Evolutionary conservation across 2,329 filamentous ascomycete genomes (phyloP).

Genomic region (Alternaria solani): DNA sequence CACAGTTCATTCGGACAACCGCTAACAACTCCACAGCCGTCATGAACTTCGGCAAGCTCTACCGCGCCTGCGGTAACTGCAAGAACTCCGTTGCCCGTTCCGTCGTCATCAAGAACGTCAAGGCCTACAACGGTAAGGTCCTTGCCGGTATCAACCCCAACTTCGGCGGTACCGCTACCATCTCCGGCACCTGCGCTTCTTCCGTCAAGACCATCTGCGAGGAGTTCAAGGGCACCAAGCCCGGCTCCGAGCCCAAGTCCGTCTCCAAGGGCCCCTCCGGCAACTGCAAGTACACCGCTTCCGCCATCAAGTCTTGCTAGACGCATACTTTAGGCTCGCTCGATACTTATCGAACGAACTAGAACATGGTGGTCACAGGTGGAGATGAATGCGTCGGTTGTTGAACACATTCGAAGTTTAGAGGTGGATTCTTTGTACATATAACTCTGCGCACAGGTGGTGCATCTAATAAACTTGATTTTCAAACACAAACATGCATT

Average conservation of each 20-base stretch:
- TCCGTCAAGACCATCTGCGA: constrained; percentile 46
- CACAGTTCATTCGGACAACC: constrained; percentile 46
- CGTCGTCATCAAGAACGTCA: constrained; percentile 57
- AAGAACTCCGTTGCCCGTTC: constrained; percentile 58
- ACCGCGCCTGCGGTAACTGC: constrained; percentile 59
- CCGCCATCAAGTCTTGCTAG: constrained; percentile 44
- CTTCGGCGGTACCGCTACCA: constrained; percentile 60
- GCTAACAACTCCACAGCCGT: constrained; percentile 28
- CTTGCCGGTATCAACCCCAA: constrained; percentile 62
- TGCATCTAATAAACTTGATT: constrained; percentile 21
- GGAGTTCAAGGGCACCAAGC: constrained; percentile 45
- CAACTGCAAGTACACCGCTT: constrained; percentile 45
- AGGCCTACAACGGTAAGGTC: constrained; percentile 54
- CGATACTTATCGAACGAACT: neutral
- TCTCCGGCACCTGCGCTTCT: constrained; percentile 44
- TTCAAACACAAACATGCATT: neutral
- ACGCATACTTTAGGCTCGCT: constrained; percentile 1
- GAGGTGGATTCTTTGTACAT: constrained; percentile 33
- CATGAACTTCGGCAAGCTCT: constrained; percentile 53
- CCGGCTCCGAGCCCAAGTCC: constrained; percentile 40
- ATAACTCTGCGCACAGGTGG: constrained; percentile 20
- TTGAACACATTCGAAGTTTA: constrained; percentile 7
- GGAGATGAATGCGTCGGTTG: neutral
- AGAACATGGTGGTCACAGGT: neutral
- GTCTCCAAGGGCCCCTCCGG: constrained; percentile 40